phyloP scores from a whole-genome alignment of 2,329 filamentous ascomycete species.

The Tolypocladium guangdongense region DNA sequence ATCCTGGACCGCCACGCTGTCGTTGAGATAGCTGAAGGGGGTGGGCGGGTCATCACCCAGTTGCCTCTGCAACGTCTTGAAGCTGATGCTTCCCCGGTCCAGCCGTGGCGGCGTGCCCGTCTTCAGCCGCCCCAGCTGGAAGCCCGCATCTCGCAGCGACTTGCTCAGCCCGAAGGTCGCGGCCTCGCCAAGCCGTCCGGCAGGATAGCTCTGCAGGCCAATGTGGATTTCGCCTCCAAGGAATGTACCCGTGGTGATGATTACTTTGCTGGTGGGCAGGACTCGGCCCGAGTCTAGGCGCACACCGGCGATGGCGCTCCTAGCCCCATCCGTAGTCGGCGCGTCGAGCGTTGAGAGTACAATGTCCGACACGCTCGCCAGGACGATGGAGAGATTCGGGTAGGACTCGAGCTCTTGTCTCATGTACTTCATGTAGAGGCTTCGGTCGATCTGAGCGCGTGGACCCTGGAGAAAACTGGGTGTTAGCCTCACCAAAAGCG shows the following conservation, averaged over 20 bases:
- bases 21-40: constrained; percentile 87
- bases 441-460: constrained; percentile 87
- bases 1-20: constrained; percentile 62
- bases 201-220: constrained; percentile 71
- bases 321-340: constrained; percentile 26
- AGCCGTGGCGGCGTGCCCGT: constrained; percentile 90
- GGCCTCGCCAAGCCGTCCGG: constrained; percentile 86
- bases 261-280: constrained; percentile 66
- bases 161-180: constrained; percentile 89
- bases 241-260: constrained; percentile 96
- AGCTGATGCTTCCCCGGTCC: constrained; percentile 74
- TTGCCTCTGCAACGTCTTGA: constrained; percentile 58
- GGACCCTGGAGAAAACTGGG: constrained; percentile 46
- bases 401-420: constrained; percentile 71
- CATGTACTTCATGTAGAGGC: constrained; percentile 86
- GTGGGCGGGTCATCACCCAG: constrained; percentile 73
- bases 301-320: constrained; percentile 73
- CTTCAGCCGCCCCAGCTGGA: constrained; percentile 81
- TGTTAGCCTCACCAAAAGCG: not conserved
- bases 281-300: constrained; percentile 79
- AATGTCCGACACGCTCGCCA: constrained; percentile 88
- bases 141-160: constrained; percentile 78
- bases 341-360: constrained; percentile 45
- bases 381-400: constrained; percentile 66
- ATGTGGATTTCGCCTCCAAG: constrained; percentile 95